Percentiles rank a stretch among this genome's conserved stretches.
Conservation (phyloP, 192 early-diverging fungal species). For the Entomortierella chlamydospora region DNA sequence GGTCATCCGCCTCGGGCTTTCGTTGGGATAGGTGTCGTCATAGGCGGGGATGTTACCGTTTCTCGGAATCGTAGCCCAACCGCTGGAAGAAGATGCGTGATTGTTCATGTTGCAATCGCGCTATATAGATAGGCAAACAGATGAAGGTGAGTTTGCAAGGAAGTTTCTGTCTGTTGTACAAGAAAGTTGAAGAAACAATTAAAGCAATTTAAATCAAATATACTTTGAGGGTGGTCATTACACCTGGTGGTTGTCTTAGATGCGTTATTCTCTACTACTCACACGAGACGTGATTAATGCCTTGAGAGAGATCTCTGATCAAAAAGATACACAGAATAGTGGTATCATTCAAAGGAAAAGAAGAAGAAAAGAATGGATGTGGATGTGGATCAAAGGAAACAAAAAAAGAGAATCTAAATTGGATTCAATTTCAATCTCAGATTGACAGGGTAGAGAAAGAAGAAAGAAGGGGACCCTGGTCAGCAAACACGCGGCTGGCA, state of each 20-base stretch:
- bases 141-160: background rate
- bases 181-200: no score
- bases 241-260: no score
- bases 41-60: background rate
- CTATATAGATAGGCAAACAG: background rate
- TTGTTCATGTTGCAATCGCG: conserved; percentile 4
- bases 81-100: background rate
- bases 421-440: background rate
- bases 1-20: conserved; percentile 3
- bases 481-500: background rate
- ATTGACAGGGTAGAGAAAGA: background rate
- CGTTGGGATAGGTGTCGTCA: background rate
- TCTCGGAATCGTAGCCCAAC: background rate
- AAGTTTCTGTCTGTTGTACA: no score
- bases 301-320: no score
- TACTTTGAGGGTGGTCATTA: no score
- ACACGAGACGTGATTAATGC: no score
- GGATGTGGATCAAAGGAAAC: background rate
- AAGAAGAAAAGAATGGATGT: background rate
- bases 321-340: no score
- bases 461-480: background rate
- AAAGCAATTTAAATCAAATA: no score
- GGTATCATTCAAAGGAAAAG: background rate
- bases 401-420: background rate
- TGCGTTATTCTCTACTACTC: no score